Base-by-base conservation (phyloP, 192 early-diverging fungal genomes). In the Coemansia sp. region DNA sequence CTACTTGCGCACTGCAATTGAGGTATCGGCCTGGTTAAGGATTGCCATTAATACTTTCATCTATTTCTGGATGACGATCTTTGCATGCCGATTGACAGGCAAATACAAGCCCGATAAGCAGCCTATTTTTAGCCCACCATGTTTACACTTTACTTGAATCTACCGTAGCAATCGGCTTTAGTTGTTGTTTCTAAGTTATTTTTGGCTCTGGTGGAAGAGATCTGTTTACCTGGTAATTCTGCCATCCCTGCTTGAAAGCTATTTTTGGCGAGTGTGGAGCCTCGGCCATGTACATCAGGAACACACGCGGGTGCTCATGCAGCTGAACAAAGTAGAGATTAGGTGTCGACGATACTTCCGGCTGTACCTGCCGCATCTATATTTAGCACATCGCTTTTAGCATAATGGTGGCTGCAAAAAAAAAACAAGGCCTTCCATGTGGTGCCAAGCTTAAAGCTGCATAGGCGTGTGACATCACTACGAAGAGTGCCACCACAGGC, bases 331-430 rank as follows among this genome's bases (percentile, higher is more conserved):
- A 34, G 16, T 16, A 18, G 29, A 60, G 57, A 31, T 31, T 34
- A 34, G 29, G 18, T 20, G 60, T 34, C 61, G 40, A 63, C 10
- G 61, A 27, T 42, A 63, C 61, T 42, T 63, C 20, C 27, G 61
- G 40, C 36, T 63, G 31, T 62, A 38, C 34, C 31, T 62, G 60
- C 60, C 36, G 61, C 61, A 63, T 63, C 34, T 63, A 63, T 63
- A 24, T 1, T 63, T 63, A 42, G 61, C 60, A n/a, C 9, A 13
- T 27, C 29, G 24, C 27, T 29, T 55, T 27, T 13, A 57, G 29
- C 24, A 57, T 27, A 57, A 57, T 57, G 29, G n/a, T 16, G 13
- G 18, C 46, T 16, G 16, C 16, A 51, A 1, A 51, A 20, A 51
- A 20, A 49, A 51, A 51, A 51, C 18, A 51, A 51, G 49, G n/a